Evolutionary conservation across 176 grass and related monocot genomes (phyloP).

Genomic region (Aegilops bicornis): DNA sequence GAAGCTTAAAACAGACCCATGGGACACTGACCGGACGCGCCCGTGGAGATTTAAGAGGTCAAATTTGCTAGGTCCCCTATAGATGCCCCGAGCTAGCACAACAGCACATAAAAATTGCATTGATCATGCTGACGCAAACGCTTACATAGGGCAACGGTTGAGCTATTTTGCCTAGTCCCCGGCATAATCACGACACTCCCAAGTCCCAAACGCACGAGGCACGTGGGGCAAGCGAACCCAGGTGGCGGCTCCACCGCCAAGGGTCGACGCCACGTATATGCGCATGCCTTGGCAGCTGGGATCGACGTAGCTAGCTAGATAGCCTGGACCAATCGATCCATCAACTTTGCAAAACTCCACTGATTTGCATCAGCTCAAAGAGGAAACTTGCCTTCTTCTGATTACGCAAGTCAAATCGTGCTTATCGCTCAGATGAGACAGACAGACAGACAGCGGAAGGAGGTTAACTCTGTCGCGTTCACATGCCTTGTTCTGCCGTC

Average conservation of each 20-base stretch:
- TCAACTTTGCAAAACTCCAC: background rate
- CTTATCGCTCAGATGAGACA: background rate
- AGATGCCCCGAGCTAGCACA: background rate
- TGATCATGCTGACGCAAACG: background rate
- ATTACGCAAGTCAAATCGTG: background rate
- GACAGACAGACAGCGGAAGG: background rate
- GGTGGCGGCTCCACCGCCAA: background rate
- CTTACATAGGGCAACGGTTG: background rate
- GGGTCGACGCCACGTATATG: background rate
- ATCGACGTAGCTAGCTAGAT: background rate
- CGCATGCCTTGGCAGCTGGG: background rate
- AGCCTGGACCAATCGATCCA: conserved; percentile 29
- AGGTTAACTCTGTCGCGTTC: background rate
- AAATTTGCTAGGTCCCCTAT: no score
- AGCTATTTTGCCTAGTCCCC: background rate
- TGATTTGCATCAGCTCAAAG: background rate
- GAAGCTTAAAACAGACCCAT: no score
- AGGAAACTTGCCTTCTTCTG: background rate
- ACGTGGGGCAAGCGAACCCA: background rate
- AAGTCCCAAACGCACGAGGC: background rate
- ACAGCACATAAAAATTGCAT: background rate
- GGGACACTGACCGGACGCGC: no score
- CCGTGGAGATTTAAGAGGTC: no score
- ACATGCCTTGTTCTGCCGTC: background rate
- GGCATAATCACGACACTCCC: no score